Evolutionary conservation across 176 grass and related monocot genomes (phyloP).

Genomic region (Aegilops sharonensis): DNA sequence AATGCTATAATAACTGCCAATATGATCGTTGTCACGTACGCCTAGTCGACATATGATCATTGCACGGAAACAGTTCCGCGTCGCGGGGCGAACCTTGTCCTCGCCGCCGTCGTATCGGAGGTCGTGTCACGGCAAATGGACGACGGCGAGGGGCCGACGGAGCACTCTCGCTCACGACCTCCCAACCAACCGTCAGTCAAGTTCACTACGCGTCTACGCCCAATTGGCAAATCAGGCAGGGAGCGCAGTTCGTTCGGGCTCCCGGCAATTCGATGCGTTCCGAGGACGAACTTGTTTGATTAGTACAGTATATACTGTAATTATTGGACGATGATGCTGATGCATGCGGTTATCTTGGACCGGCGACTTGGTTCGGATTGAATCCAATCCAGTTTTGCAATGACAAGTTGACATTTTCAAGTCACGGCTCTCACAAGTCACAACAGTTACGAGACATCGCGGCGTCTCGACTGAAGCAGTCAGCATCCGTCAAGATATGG

Average conservation of each 20-base stretch:
- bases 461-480: too few relatives aligned
- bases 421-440: too few relatives aligned
- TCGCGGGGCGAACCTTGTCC: slow-evolving; percentile 21
- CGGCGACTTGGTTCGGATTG: background rate
- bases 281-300: background rate
- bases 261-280: background rate
- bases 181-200: background rate
- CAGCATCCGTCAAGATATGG: too few relatives aligned
- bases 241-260: too few relatives aligned
- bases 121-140: background rate
- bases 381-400: background rate
- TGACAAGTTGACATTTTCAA: background rate
- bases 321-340: background rate
- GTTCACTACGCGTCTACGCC: background rate
- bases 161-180: background rate
- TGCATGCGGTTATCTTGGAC: background rate
- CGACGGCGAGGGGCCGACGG: background rate
- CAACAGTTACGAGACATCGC: too few relatives aligned
- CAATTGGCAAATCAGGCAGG: background rate
- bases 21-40: too few relatives aligned
- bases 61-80: background rate
- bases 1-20: too few relatives aligned
- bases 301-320: background rate
- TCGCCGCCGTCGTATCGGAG: background rate
- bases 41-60: background rate